Evolutionary conservation across 805 yeast genomes (phyloP).

Genomic region (Pichia cabralensis): DNA sequence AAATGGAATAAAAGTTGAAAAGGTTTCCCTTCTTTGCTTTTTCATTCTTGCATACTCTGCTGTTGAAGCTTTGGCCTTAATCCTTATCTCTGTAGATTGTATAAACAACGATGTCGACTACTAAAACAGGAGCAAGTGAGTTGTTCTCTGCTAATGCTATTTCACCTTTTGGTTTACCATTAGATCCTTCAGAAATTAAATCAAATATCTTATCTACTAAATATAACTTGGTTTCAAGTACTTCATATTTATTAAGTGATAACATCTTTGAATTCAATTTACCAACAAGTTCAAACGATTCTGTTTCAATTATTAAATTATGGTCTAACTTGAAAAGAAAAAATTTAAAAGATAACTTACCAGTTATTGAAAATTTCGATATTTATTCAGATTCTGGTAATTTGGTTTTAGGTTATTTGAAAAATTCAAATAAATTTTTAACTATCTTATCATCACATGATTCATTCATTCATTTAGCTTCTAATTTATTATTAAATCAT

Average conservation of each 20-base stretch:
- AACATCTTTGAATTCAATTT: slow-evolving; percentile 51
- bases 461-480: slow-evolving; percentile 59
- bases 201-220: slow-evolving; percentile 46
- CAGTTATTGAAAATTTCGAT: slow-evolving; percentile 52
- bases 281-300: slow-evolving; percentile 12
- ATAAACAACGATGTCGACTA: slow-evolving; percentile 15
- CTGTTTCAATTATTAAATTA: slow-evolving; percentile 46
- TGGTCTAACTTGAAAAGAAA: slow-evolving; percentile 48
- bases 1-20: too few species aligned
- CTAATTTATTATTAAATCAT: slow-evolving; percentile 38
- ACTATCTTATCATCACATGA: slow-evolving; percentile 60
- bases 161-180: slow-evolving; percentile 53
- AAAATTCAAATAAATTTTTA: slow-evolving; percentile 14
- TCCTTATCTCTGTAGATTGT: too few species aligned
- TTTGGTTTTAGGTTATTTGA: slow-evolving; percentile 63
- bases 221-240: slow-evolving; percentile 41
- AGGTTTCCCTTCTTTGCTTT: too few species aligned
- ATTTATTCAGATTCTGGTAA: slow-evolving; percentile 79
- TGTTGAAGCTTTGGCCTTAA: too few species aligned
- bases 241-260: slow-evolving; percentile 40
- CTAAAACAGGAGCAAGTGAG: slow-evolving; percentile 8
- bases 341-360: slow-evolving; percentile 49
- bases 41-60: too few species aligned
- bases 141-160: slow-evolving; percentile 30
- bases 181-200: slow-evolving; percentile 42